Evolutionary conservation across 73 alveolate genomes (phyloP).

Genomic region (Paramecium sexaurelia): DNA sequence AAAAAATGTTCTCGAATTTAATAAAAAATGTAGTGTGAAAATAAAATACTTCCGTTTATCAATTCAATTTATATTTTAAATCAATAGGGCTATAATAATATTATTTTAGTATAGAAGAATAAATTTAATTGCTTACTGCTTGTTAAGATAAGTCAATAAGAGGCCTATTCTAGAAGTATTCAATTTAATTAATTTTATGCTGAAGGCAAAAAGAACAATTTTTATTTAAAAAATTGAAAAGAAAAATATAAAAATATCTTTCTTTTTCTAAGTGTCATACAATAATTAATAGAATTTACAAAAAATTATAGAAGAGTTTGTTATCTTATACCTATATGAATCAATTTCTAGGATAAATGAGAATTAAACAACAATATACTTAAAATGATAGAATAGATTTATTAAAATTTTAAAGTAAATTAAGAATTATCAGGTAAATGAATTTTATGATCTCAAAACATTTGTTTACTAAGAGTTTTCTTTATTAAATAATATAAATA

Average conservation of each 20-base stretch:
- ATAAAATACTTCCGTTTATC: no score
- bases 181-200: neutral
- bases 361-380: neutral
- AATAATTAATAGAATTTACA: neutral
- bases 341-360: neutral
- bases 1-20: no score
- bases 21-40: no score
- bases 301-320: neutral
- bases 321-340: neutral
- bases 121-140: neutral
- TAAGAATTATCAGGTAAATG: neutral
- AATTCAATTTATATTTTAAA: no score
- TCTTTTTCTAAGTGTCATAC: neutral
- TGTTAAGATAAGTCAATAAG: neutral
- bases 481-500: no score
- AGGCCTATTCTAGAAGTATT: neutral
- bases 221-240: neutral
- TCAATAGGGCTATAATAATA: no score
- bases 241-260: slow-evolving; percentile 7
- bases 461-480: neutral
- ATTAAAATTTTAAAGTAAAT: neutral
- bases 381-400: neutral
- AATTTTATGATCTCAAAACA: neutral
- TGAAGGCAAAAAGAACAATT: neutral
- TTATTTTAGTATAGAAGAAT: no score